phyloP scores from a whole-genome alignment of 768 basidiomycete species.

The Hemileccinum rubropunctum region DNA sequence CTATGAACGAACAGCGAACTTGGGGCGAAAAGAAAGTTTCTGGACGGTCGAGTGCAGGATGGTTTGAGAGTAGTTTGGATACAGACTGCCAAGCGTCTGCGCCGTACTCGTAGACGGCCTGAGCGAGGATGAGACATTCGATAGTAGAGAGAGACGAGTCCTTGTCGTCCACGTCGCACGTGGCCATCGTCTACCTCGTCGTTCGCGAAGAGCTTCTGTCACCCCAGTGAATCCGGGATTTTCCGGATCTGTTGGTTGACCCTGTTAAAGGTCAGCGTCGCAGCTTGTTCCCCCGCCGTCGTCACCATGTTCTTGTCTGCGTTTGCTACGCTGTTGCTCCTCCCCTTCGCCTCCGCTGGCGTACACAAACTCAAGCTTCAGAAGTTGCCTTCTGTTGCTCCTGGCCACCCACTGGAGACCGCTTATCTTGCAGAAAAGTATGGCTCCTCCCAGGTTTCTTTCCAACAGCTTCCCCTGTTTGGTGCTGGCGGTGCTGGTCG shows the following conservation, averaged over 20 bases:
- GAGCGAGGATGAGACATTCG: slow-evolving; percentile 80
- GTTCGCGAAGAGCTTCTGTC: background rate
- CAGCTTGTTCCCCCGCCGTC: slow-evolving; percentile 8
- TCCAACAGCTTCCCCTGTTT: slow-evolving; percentile 59
- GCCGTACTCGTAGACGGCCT: slow-evolving; percentile 84
- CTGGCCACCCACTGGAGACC: slow-evolving; percentile 66
- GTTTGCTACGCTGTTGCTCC: slow-evolving; percentile 38
- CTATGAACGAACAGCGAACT: slow-evolving; percentile 37
- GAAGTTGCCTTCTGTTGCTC: slow-evolving; percentile 66
- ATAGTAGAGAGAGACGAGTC: slow-evolving; percentile 34
- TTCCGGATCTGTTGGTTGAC: slow-evolving; percentile 6
- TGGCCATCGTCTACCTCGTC: slow-evolving; percentile 16
- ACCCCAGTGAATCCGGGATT: slow-evolving; percentile 18
- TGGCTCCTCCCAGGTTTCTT: slow-evolving; percentile 44
- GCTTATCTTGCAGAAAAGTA: slow-evolving; percentile 96
- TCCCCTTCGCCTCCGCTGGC: slow-evolving; percentile 50
- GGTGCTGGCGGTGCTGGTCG: slow-evolving; percentile 76
- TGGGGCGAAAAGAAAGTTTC: slow-evolving; percentile 67
- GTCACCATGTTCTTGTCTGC: slow-evolving; percentile 43
- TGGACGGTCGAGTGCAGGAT: slow-evolving; percentile 65
- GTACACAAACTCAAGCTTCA: slow-evolving; percentile 87
- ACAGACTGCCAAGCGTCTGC: slow-evolving; percentile 66
- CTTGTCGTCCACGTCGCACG: background rate
- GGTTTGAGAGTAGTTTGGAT: slow-evolving; percentile 61
- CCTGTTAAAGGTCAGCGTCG: slow-evolving; percentile 28